Percentiles rank a stretch among this genome's conserved stretches.
These are phyloP conservation scores for Backusella tarrabulga DNA, from an alignment of 192 early-diverging fungal genomes.

Conservation along the genomic window DNA sequence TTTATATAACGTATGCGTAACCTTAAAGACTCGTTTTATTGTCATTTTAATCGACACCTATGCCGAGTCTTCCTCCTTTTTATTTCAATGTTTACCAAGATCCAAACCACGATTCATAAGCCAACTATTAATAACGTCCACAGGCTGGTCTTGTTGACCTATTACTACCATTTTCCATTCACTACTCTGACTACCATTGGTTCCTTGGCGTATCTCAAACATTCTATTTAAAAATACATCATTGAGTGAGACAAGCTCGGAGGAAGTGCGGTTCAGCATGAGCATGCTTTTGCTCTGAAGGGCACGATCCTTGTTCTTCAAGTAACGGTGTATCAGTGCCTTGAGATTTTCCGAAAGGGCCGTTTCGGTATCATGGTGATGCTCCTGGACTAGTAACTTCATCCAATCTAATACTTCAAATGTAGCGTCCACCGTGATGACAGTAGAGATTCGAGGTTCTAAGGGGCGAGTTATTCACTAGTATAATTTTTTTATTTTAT, in stretches of 20 bases:
- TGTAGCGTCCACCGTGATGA: not conserved
- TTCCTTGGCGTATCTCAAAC: not conserved
- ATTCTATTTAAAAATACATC: not conserved
- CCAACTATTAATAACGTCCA: not conserved
- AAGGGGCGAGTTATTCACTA: too few species aligned
- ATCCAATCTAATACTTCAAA: not conserved
- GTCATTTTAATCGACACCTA: too few species aligned
- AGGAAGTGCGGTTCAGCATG: not conserved
- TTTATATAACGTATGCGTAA: too few species aligned
- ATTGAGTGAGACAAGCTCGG: not conserved
- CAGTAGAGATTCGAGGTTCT: not conserved
- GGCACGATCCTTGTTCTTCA: not conserved
- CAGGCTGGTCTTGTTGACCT: not conserved
- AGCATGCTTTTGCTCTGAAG: not conserved
- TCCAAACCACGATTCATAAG: too few species aligned
- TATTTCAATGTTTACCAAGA: too few species aligned
- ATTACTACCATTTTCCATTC: not conserved
- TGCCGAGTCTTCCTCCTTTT: too few species aligned
- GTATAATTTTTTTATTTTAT: too few species aligned
- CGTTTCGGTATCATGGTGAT: not conserved
- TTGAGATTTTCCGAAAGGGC: not conserved
- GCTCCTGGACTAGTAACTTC: not conserved
- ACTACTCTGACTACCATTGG: not conserved
- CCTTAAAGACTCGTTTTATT: too few species aligned
- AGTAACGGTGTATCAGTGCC: not conserved